Evolutionary conservation across 345 rosid species (phyloP), one percentile per base, ranked within the genome.

Genomic region (Diplotaxis tenuifolia): DNA sequence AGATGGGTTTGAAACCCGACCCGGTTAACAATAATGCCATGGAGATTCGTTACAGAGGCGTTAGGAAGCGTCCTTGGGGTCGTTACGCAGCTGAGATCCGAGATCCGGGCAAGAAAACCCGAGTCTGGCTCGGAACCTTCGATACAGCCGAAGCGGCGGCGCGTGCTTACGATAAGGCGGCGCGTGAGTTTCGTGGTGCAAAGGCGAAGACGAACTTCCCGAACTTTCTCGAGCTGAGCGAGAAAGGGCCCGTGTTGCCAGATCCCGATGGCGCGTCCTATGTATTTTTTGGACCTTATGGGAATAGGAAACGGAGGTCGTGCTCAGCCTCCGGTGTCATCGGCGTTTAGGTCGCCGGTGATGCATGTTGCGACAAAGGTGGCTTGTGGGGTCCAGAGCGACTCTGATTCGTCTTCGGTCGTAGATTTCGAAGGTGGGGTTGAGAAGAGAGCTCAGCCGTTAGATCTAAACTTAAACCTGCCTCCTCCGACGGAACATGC

Each of bases 1-100:
- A 77, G 76, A 59, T 52, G 50, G 68, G 40, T 16, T 60, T 52
- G 11, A 86, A 79, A 75, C 57, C 84, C 34, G 61, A 4, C 45
- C 68, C 82, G 32, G 62, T 53, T 25, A n/a, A 53, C 2, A 70
- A 65, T 55, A 76, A 53, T 67, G 36, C 58, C 52, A 79, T 70
- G 72, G 98, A 90, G 86, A 80, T 86, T 79, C 89, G 96, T 21
- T 93, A 74, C 78, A 82, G 98, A 23, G 98, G 98, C 65, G 97
- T 93, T 9, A 75, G 98, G 65, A 91, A 88, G 82, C 85, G 98
- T 32, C 98, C 97, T 0, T 93, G 98, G 97, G 97, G 98, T 5
- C 89, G 93, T 8, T 93, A 91, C 58, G 97, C 98, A 2, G 96
- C 98, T 23, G 98, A 93, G 94, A 93, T 93, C 83, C 87, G 98